Conservation (phyloP, 176 grass and related monocot species). For the Rhynchospora breviuscula region DNA sequence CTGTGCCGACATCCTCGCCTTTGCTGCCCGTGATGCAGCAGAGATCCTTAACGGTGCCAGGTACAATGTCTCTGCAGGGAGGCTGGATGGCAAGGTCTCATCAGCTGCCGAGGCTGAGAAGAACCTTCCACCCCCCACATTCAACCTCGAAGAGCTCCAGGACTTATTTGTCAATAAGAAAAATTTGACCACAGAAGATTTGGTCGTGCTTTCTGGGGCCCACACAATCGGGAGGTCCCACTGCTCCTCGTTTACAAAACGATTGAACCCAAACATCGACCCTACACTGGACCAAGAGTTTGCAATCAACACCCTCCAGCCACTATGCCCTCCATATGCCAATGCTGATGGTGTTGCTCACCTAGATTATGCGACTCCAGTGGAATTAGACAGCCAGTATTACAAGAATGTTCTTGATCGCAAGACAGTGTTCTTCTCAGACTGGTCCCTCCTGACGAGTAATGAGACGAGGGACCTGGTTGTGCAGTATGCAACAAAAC, state of each 20-base stretch:
- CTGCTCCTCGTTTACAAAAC: constrained; percentile 29
- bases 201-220: constrained; percentile 54
- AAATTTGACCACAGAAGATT: constrained; percentile 27
- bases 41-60: constrained; percentile 13
- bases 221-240: constrained; percentile 48
- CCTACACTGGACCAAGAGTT: constrained; percentile 19
- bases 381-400: constrained; percentile 35
- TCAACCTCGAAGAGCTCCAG: constrained; percentile 6
- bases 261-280: constrained; percentile 19
- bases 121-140: constrained; percentile 6
- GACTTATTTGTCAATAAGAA: constrained; percentile 16
- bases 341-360: not conserved
- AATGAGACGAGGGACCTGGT: constrained; percentile 8
- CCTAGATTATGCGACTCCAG: not conserved
- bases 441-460: constrained; percentile 25
- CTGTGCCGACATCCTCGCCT: constrained; percentile 44
- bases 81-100: constrained; percentile 31
- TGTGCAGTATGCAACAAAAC: not conserved
- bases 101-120: not conserved
- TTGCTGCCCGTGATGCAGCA: constrained; percentile 33
- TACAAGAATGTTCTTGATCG: constrained; percentile 35
- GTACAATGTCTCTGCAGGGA: constrained; percentile 23
- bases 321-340: not conserved
- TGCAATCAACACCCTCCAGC: not conserved
- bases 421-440: constrained; percentile 34